Evolutionary conservation across 2,329 filamentous ascomycete genomes (phyloP), one percentile per base, ranked within the genome.

Genomic region (Penicillium sp.): DNA sequence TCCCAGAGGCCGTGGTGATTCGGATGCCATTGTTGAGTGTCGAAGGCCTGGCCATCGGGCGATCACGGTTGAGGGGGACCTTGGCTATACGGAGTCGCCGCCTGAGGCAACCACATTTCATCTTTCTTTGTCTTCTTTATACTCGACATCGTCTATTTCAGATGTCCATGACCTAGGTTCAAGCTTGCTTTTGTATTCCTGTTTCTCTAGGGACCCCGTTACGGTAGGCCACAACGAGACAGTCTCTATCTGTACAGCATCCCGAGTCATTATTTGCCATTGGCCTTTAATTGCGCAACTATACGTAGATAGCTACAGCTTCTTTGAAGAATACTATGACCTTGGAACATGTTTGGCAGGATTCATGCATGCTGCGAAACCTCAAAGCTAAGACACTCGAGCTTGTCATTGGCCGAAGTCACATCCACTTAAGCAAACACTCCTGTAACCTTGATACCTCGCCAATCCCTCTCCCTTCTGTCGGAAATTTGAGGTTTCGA

Each of bases 1-100:
- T 47, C 66, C 67, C 58, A 70, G 47, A 49, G 68, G 63, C 53
- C 56, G 67, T 63, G 60, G 55, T 50, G 66, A 54, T 56, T 67
- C 60, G 43, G 63, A 62, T 53, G 65, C 64, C 70, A 74, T 74
- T 54, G 48, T 63, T 39, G 31, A 54, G 44, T 55, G 46, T 43
- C 29, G 38, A 45, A 49, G 46, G 21, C 21, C 36, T 42, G 52
- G 52, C 57, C 58, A 62, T 64, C 62, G 61, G 61, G 50, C 55
- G 56, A 63, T 60, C 60, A 60, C 63, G 62, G 62, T 59, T 47
- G 54, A 49, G 55, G 52, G 46, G 38, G 16, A 49, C 42, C 45
- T 36, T 38, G 49, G 44, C 46, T 52, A 29, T 47, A 31, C 29
- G 39, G 45, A 39, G 29, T 24, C 36, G 3, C 1, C 24, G 56